A percentile compares a stretch with the other conserved stretches of the same genome.
phyloP scores from a whole-genome alignment of 2,329 filamentous ascomycete species.

The Ascochyta rabiei region DNA sequence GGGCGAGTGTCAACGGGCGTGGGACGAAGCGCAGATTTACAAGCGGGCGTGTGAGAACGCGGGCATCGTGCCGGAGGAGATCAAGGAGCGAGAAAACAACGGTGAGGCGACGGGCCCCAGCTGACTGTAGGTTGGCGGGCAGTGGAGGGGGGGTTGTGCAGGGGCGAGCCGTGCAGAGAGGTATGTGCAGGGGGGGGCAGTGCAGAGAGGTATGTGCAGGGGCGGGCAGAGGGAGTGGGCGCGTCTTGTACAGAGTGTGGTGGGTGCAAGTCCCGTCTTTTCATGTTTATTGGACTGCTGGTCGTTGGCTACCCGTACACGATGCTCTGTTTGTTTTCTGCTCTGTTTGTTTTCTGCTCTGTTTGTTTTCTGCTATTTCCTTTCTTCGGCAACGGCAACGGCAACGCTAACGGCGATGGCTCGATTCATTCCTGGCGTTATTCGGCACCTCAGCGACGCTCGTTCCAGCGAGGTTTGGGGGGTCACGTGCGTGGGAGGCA shows the following conservation, averaged over 20 bases:
- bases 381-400: not conserved
- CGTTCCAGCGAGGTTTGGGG: slow-evolving; percentile 23
- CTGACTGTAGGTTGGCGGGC: slow-evolving; percentile 14
- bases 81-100: slow-evolving; percentile 49
- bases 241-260: too few relatives aligned
- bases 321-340: not conserved
- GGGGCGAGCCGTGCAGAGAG: too few relatives aligned
- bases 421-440: slow-evolving; percentile 25
- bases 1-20: slow-evolving; percentile 76
- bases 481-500: slow-evolving; percentile 15
- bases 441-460: slow-evolving; percentile 27
- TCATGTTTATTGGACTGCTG: not conserved
- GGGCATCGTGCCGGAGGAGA: slow-evolving; percentile 49
- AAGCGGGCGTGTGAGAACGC: slow-evolving; percentile 59
- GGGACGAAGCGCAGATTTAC: slow-evolving; percentile 79
- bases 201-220: too few relatives aligned
- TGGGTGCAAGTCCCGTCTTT: not conserved
- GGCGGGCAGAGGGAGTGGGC: not conserved
- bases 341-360: not conserved
- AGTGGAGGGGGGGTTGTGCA: too few relatives aligned
- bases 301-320: slow-evolving; percentile 9
- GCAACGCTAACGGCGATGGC: slow-evolving; percentile 4
- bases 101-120: slow-evolving; percentile 45
- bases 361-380: not conserved
- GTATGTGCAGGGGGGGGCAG: too few relatives aligned